Evolutionary conservation across 495 filamentous ascomycete genomes (phyloP).

Genomic region (Evernia prunastri): DNA sequence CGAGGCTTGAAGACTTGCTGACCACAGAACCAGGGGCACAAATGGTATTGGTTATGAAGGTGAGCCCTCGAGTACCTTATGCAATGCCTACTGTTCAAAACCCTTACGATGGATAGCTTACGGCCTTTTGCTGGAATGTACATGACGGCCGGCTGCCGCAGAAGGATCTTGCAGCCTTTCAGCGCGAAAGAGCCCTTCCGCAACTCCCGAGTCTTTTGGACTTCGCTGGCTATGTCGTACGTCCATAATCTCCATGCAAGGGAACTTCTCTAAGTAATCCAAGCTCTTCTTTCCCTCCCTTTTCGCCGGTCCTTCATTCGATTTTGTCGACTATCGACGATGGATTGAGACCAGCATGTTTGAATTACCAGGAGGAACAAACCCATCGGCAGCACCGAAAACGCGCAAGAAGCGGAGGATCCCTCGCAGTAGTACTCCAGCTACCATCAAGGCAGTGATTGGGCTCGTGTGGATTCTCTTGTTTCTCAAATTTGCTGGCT

Average conservation of each 20-base stretch:
- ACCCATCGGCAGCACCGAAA: slow-evolving; percentile 71
- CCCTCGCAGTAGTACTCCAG: slow-evolving; percentile 82
- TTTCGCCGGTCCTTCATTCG: slow-evolving; percentile 83
- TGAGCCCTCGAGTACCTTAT: slow-evolving; percentile 18
- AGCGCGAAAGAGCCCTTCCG: slow-evolving; percentile 72
- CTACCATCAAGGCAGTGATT: slow-evolving; percentile 62
- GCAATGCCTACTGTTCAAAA: neutral
- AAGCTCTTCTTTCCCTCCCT: slow-evolving; percentile 88
- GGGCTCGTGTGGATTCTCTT: slow-evolving; percentile 73
- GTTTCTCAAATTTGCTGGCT: slow-evolving; percentile 68
- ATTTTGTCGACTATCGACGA: slow-evolving; percentile 82
- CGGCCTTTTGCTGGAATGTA: slow-evolving; percentile 94
- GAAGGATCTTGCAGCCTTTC: slow-evolving; percentile 72
- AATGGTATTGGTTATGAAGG: slow-evolving; percentile 98
- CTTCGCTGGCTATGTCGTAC: slow-evolving; percentile 72
- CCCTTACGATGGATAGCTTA: slow-evolving; percentile 44
- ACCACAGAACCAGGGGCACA: slow-evolving; percentile 52
- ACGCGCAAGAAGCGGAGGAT: slow-evolving; percentile 93
- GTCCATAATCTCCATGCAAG: slow-evolving; percentile 11
- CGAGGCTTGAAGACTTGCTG: slow-evolving; percentile 1
- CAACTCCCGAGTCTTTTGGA: slow-evolving; percentile 69
- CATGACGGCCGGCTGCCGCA: slow-evolving; percentile 79
- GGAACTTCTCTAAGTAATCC: slow-evolving; percentile 3
- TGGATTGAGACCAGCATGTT: slow-evolving; percentile 97
- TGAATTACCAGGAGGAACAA: slow-evolving; percentile 68